Base-by-base conservation (phyloP, 441 rosid genomes). In the Populus hybrid region DNA sequence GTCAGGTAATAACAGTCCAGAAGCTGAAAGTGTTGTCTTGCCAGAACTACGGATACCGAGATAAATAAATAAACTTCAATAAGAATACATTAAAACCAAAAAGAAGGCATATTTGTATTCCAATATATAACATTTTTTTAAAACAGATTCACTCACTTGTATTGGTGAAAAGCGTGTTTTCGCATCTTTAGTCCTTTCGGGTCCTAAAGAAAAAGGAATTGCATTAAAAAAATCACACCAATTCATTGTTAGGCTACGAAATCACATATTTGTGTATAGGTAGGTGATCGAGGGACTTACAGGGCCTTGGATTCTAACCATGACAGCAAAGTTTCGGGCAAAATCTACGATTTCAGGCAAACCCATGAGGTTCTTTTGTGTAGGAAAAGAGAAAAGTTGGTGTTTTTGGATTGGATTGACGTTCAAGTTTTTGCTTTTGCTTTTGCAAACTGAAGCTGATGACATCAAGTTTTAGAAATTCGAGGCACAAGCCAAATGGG, bases 181-280 rank as follows among this genome's bases (percentile, higher is more conserved):
- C 94, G 85, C 98, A 94, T 93, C 94, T 94, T 94, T 80, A 92
- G 54, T 57, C 98, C 94, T 83, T 91, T 93, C 1, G 98, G 98
- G 46, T 96, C 99, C 98, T 94, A 79, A 42, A 75, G 1, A 21
- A 75, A 65, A 69, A 34, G 16, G 32, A 78, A 38, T 35, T 32
- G 26, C 61, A 26, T 21, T 42, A 72, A 40, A 36, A 67, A 1
- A 73, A 0, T 32, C 18, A 26, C 10, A 73, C 10, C 7, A 12
- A 65, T 10, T 20, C 24, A 59, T 26, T 20, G 54, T 57, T 21
- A 74, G 12, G 18, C 26, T 28, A 50, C 9, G 18, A 9, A 11
- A 11, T 8, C 11, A 9, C 9, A 42, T 21, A 59, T 20, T 0
- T 2, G 28, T 1, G 65, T 36, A 67, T 11, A 46, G 79, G 75